Evolutionary conservation across 176 grass and related monocot species (phyloP), one percentile per base, ranked within the genome.

Genomic region (Hordeum vulgare): DNA sequence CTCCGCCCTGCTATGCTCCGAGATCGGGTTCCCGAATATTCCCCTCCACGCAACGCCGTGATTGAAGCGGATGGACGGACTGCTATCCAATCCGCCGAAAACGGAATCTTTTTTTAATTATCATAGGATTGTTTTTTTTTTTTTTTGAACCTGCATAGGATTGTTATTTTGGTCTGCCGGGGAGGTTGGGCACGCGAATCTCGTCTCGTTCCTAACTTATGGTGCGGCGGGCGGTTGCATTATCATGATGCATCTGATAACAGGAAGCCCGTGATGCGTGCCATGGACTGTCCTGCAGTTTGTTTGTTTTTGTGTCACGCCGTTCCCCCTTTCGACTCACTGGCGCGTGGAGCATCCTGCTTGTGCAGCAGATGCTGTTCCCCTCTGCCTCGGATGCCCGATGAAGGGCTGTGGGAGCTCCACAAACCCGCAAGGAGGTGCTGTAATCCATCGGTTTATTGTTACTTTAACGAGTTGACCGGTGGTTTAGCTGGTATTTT

Each of bases 241-340:
- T 77, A 56, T 21, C 64, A 83, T 63, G 33, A 58, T 23, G 47
- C 49, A 34, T 71, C 41, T 54, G 20, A 57, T 44, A 59, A 75
- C 88, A 80, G 34, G 47, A 75, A 29, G 47, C 59, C 37, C 74
- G 78, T 86, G 84, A 75, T 11, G 47, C 12, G 34, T 61, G 57
- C 20, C 67, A 61, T 79, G 35, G 6, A 66, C 37, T 74, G 74
- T 24, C 76, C 11, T 69, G 29, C 47, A n/a, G n/a, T n/a, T n/a
- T n/a, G n/a, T 64, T 66, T 31, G 61, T 49, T 1, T 20, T 35
- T 39, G 37, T 57, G 15, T 34, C 33, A 51, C 0, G 4, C 47
- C 14, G 29, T 24, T 62, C 31, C 73, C 2, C 39, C 20, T n/a
- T n/a, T 37, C 31, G 11, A 4, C 9, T 26, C 56, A 40, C 31